Conservation (phyloP, 257 asterid species). For the Perilla frutescens region DNA sequence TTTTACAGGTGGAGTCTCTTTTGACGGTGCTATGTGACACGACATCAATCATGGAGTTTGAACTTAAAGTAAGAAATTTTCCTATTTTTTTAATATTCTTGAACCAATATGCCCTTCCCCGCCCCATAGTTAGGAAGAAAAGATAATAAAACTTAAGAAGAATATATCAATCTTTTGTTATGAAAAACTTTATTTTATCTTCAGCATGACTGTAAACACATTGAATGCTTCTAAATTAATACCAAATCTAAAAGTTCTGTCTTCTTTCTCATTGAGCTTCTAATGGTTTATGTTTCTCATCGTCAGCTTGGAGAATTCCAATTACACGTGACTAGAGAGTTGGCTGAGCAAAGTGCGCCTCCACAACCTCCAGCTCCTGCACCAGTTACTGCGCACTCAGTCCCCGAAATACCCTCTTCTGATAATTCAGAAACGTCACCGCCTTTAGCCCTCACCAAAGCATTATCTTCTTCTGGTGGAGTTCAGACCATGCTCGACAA, state of each 20-base stretch:
- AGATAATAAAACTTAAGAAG: background rate
- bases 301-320: slow-evolving; percentile 68
- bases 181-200: slow-evolving; percentile 11
- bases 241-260: background rate
- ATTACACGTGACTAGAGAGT: slow-evolving; percentile 60
- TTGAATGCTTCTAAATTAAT: background rate
- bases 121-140: slow-evolving; percentile 1
- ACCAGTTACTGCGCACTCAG: slow-evolving; percentile 50
- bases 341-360: slow-evolving; percentile 46
- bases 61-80: slow-evolving; percentile 65
- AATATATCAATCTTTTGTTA: background rate
- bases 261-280: slow-evolving; percentile 22
- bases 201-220: background rate
- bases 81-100: background rate
- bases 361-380: slow-evolving; percentile 55
- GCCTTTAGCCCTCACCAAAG: slow-evolving; percentile 61
- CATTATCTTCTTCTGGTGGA: slow-evolving; percentile 50
- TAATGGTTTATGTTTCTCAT: slow-evolving; percentile 23
- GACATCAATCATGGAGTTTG: slow-evolving; percentile 77
- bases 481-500: slow-evolving; percentile 58
- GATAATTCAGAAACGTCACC: slow-evolving; percentile 64
- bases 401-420: slow-evolving; percentile 48
- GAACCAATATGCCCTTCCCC: slow-evolving; percentile 1
- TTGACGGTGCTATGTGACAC: slow-evolving; percentile 74
- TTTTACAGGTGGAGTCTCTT: slow-evolving; percentile 81